A percentile compares a stretch with the other conserved stretches of the same genome.
phyloP scores from a whole-genome alignment of 495 filamentous ascomycete genomes.

The Glonium stellatum region DNA sequence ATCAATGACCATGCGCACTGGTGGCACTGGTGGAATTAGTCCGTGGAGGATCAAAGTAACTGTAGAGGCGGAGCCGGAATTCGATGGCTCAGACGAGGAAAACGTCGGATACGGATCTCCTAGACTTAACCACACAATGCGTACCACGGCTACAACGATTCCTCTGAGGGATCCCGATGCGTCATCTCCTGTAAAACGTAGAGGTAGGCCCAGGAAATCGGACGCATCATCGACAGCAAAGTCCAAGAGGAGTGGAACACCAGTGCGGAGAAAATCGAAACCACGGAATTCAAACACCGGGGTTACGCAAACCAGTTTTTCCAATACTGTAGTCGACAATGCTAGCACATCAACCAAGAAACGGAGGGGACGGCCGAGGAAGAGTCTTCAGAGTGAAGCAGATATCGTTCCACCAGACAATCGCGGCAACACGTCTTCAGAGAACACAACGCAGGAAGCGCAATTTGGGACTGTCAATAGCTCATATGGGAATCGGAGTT shows the following conservation, averaged over 20 bases:
- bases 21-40: conserved; percentile 24
- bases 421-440: not conserved
- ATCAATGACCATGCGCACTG: conserved; percentile 35
- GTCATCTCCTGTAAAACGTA: conserved; percentile 28
- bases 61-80: conserved; percentile 35
- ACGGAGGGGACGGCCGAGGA: conserved; percentile 22
- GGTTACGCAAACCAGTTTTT: not conserved
- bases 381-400: conserved; percentile 17
- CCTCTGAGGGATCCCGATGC: conserved; percentile 29
- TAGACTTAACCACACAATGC: conserved; percentile 13
- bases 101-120: conserved; percentile 26
- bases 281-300: conserved; percentile 5
- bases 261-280: conserved; percentile 13
- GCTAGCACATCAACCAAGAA: conserved; percentile 16
- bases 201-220: conserved; percentile 24
- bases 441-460: not conserved
- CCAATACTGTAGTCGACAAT: not conserved
- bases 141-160: conserved; percentile 28
- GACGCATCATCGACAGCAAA: conserved; percentile 12
- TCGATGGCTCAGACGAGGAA: conserved; percentile 17
- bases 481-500: not conserved
- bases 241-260: conserved; percentile 30
- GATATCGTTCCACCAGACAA: conserved; percentile 4
- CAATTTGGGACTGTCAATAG: not conserved
- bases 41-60: conserved; percentile 40